Evolutionary conservation across 371 early-diverging fungal species (phyloP), one percentile per base, ranked within the genome.

Genomic region (Mortierella polycephala): DNA sequence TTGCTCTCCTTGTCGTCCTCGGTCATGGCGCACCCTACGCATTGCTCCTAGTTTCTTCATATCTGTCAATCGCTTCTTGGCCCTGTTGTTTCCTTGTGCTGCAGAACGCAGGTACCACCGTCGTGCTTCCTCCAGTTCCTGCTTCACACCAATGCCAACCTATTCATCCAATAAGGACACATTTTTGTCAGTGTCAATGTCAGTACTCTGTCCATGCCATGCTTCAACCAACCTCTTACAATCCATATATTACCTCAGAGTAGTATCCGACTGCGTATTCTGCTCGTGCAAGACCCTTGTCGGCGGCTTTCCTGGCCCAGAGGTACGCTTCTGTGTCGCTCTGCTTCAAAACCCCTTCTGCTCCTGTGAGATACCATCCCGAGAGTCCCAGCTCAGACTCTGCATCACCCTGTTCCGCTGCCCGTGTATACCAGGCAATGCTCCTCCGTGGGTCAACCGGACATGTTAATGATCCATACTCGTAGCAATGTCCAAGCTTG

Each of bases 371-470:
- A 69, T 95, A 96, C 95, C 96, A 96, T 8, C 95, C 96, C 1
- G 94, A 92, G 21, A 96, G 85, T 23, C 95, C 95, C 60, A 96
- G 82, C 67, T 94, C 93, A 7, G 92, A 88, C 47, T 95, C 95
- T 2, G 92, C 80, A 74, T 97, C 89, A 5, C 93, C 93, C 71
- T 94, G 90, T 61, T 96, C 93, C 8, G 96, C 96, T 2, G 96
- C 94, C 7, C 92, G 91, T 45, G 96, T 94, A 84, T 98, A 98
- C 97, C 98, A 99, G 5, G 94, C 95, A 80, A 99, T 96, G 9
- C 96, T 96, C 45, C 94, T 85, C 21, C 94, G 85, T 5, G 99
- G 92, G 73, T 98, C 97, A 3, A 94, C 85, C 0, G 95, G 92
- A 64, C 95, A 94, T n/a, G 89, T 92, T 47, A 99, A 84, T 9